A percentile compares a stretch with the other conserved stretches of the same genome.
These are phyloP conservation scores for Metschnikowia cerradonensis DNA, from an alignment of 805 yeast genomes.

Conservation along the genomic window DNA sequence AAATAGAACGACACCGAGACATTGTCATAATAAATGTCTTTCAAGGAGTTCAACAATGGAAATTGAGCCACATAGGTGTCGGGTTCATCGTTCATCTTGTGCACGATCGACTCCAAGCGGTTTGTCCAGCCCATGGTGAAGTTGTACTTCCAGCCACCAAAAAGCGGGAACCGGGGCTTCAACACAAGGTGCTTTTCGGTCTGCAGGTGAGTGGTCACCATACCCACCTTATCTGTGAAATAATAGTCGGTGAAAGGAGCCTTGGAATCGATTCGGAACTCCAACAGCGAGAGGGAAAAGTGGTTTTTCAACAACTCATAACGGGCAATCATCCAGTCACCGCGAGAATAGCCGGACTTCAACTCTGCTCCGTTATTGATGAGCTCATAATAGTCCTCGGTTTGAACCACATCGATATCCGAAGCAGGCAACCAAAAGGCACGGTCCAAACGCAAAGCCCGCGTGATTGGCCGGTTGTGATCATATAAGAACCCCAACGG, in stretches of 20 bases:
- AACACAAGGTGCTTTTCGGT: conserved; percentile 48
- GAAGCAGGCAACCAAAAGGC: conserved; percentile 84
- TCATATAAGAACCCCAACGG: conserved; percentile 59
- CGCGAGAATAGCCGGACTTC: conserved; percentile 70
- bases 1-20: conserved; percentile 61
- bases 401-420: conserved; percentile 63
- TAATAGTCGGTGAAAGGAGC: conserved; percentile 52
- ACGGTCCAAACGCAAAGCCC: conserved; percentile 58
- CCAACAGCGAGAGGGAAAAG: conserved; percentile 59
- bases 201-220: conserved; percentile 71
- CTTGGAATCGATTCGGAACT: conserved; percentile 43
- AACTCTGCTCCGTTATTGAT: conserved; percentile 73
- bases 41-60: conserved; percentile 71
- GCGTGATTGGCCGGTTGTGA: conserved; percentile 61
- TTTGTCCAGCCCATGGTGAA: conserved; percentile 94
- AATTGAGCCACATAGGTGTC: conserved; percentile 58
- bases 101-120: conserved; percentile 51
- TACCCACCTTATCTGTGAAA: conserved; percentile 87
- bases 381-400: conserved; percentile 84
- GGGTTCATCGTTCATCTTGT: conserved; percentile 30
- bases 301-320: conserved; percentile 44
- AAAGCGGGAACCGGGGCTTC: conserved; percentile 88
- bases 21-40: conserved; percentile 62
- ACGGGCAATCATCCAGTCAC: conserved; percentile 65
- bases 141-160: conserved; percentile 95